Percentiles rank a stretch among this genome's conserved stretches.
Evolutionary conservation across 2,329 filamentous ascomycete species (phyloP).

Genomic region (Ophiocordyceps camponoti-leonardi): DNA sequence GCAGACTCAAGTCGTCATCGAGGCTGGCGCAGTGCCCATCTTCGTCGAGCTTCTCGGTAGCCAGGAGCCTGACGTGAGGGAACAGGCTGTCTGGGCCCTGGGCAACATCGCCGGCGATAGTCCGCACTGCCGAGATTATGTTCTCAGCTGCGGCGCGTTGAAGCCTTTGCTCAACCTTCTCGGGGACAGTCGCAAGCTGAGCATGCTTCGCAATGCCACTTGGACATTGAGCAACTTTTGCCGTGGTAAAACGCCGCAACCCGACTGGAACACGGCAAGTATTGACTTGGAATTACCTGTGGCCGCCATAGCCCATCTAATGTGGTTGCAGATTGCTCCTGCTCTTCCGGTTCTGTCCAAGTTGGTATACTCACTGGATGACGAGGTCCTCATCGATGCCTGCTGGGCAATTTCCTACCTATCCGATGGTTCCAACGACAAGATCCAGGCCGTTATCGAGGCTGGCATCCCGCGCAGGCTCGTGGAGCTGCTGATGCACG

Average conservation of each 20-base stretch:
- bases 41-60: constrained; percentile 93
- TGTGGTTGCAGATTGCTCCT: constrained; percentile 56
- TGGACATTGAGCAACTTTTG: constrained; percentile 99
- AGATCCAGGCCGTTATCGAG: constrained; percentile 98
- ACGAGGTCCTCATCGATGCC: constrained; percentile 94
- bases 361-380: constrained; percentile 94
- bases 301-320: neutral
- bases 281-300: neutral
- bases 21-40: constrained; percentile 93
- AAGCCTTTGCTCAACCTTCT: constrained; percentile 79
- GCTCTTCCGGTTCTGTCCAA: constrained; percentile 91
- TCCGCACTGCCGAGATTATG: constrained; percentile 92
- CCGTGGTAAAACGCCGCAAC: constrained; percentile 96
- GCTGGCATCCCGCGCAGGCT: constrained; percentile 91
- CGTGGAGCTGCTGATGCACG: constrained; percentile 94
- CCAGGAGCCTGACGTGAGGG: constrained; percentile 91
- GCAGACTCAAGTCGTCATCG: constrained; percentile 97
- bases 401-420: constrained; percentile 99
- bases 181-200: constrained; percentile 94
- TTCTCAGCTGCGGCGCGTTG: constrained; percentile 77
- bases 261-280: constrained; percentile 87
- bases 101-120: constrained; percentile 99
- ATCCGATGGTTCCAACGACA: constrained; percentile 94
- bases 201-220: constrained; percentile 96
- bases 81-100: constrained; percentile 96